Percentiles rank a stretch among this genome's conserved stretches.
Conservation (phyloP, 169 alveolate genomes). For the Plasmodium malariae region DNA sequence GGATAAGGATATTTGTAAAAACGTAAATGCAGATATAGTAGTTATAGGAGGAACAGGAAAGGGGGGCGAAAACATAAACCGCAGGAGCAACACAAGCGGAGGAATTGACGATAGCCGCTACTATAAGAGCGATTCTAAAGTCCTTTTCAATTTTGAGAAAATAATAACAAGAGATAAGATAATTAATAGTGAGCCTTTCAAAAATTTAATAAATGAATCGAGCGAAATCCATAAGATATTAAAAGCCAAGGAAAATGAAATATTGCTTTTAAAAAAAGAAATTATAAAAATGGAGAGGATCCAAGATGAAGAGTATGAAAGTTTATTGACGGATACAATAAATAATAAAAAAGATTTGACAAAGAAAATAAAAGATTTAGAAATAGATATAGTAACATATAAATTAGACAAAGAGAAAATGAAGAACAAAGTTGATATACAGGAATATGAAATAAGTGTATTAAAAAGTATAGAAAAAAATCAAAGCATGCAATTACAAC, state of each 20-base stretch:
- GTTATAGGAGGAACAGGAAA: not conserved
- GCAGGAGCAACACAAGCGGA: not conserved
- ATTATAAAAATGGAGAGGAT: constrained; percentile 25
- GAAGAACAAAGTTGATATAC: not conserved
- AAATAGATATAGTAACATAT: constrained; percentile 19
- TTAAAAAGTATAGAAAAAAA: constrained; percentile 34
- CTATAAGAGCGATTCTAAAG: not conserved
- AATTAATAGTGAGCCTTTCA: constrained; percentile 48
- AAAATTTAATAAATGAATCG: constrained; percentile 26
- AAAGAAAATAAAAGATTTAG: constrained; percentile 38
- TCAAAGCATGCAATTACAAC: constrained; percentile 41
- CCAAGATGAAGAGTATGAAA: constrained; percentile 66
- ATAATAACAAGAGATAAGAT: constrained; percentile 57
- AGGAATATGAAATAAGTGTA: constrained; percentile 38
- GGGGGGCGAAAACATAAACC: not conserved
- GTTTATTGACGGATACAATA: constrained; percentile 26
- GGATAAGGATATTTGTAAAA: not conserved
- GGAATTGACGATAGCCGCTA: not conserved
- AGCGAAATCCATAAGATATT: constrained; percentile 10
- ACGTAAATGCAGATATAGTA: not conserved
- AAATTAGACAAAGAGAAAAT: constrained; percentile 51
- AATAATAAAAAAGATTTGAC: constrained; percentile 12
- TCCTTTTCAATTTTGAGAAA: constrained; percentile 6
- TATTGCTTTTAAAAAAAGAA: constrained; percentile 38
- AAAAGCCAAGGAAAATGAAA: constrained; percentile 57